Conservation (phyloP, 2,329 filamentous ascomycete genomes). For the Ophiostoma tasmaniense region DNA sequence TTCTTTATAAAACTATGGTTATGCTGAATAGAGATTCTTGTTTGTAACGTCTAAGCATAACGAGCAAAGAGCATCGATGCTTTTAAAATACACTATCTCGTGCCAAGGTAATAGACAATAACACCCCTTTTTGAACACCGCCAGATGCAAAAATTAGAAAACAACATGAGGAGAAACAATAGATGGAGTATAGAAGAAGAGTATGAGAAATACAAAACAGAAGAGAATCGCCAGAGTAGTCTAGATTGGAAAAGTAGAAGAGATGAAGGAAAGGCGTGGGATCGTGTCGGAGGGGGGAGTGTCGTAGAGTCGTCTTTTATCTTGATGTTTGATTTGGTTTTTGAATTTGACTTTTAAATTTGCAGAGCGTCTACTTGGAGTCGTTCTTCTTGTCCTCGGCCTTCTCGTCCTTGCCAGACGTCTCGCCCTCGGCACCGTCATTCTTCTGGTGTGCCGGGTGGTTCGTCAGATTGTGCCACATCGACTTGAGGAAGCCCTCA, state of each 20-base stretch:
- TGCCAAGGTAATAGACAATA: conserved; percentile 1
- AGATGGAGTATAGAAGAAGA: background rate
- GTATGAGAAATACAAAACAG: background rate
- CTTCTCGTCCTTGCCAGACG: conserved; percentile 15
- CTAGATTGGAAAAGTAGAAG: background rate
- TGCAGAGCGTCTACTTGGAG: background rate
- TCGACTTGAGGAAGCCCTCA: conserved; percentile 84
- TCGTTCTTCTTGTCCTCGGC: background rate
- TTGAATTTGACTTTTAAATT: conserved; percentile 3
- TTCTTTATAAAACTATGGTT: background rate
- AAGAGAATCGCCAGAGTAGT: background rate
- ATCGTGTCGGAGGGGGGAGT: conserved; percentile 7
- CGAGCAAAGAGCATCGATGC: background rate
- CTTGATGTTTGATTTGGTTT: conserved; percentile 13
- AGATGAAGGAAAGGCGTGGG: background rate
- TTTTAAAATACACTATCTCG: background rate
- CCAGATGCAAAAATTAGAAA: background rate
- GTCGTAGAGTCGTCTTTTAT: background rate
- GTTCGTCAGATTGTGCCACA: conserved; percentile 89
- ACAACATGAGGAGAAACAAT: background rate
- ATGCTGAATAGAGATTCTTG: conserved; percentile 5
- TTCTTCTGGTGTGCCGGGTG: conserved; percentile 49
- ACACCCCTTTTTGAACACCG: background rate
- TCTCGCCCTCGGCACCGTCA: conserved; percentile 17
- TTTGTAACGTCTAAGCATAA: background rate